Conservation (phyloP, 345 rosid species). For the Moringa oleifera region DNA sequence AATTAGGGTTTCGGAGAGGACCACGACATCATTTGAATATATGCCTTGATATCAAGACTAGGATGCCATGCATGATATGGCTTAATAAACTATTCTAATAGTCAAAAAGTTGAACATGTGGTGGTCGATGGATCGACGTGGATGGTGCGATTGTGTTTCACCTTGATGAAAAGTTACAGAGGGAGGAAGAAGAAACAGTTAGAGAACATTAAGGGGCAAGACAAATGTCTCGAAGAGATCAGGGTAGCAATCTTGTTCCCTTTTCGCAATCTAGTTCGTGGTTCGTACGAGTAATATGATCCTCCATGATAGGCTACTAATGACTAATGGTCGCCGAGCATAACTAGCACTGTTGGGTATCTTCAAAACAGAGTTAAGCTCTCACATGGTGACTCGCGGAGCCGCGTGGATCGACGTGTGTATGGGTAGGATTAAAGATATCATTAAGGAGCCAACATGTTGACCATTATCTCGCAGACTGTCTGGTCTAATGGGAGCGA, state of each 20-base stretch:
- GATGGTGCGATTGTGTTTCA: slow-evolving; percentile 30
- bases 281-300: slow-evolving; percentile 19
- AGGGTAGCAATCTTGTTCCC: slow-evolving; percentile 51
- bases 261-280: slow-evolving; percentile 15
- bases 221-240: slow-evolving; percentile 49
- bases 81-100: too few relatives aligned
- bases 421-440: too few relatives aligned
- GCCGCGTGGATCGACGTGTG: too few relatives aligned
- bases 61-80: not conserved
- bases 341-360: too few relatives aligned
- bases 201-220: slow-evolving; percentile 45
- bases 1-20: slow-evolving; percentile 24
- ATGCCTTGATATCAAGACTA: slow-evolving; percentile 26
- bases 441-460: too few relatives aligned
- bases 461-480: too few relatives aligned
- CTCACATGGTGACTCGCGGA: too few relatives aligned
- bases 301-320: too few relatives aligned
- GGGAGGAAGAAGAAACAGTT: slow-evolving; percentile 20
- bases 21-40: slow-evolving; percentile 17
- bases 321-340: too few relatives aligned
- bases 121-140: slow-evolving; percentile 29
- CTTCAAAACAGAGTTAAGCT: too few relatives aligned
- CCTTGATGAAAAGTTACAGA: too few relatives aligned
- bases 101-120: slow-evolving; percentile 22
- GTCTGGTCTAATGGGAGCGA: too few relatives aligned